phyloP scores from a whole-genome alignment of 129 eudicot species.

The Flaveria bidentis region DNA sequence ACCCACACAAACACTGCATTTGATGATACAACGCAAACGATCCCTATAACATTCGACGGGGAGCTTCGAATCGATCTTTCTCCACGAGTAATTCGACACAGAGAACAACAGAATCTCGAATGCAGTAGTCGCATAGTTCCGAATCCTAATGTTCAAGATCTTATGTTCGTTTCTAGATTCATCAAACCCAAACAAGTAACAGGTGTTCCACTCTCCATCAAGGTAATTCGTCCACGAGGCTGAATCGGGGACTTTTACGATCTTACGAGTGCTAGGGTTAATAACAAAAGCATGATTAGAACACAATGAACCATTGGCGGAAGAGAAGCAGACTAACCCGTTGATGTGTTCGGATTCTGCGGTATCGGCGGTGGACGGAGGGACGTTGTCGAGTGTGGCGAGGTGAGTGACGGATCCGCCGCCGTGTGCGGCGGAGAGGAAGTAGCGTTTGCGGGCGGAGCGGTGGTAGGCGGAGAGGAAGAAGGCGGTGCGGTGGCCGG shows the following conservation, averaged over 20 bases:
- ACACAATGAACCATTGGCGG: not conserved
- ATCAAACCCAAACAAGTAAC: slow-evolving; percentile 4
- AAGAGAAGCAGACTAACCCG: slow-evolving; percentile 7
- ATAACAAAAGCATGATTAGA: slow-evolving; percentile 15
- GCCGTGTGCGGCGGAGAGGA: not conserved
- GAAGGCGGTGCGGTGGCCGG: not conserved
- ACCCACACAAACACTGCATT: slow-evolving; percentile 14
- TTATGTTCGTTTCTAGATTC: slow-evolving; percentile 2
- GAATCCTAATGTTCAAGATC: slow-evolving; percentile 9
- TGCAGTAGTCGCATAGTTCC: not conserved
- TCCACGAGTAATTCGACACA: slow-evolving; percentile 6
- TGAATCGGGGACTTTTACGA: slow-evolving; percentile 2
- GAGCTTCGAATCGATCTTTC: not conserved
- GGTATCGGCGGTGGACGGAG: not conserved
- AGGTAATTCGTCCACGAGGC: not conserved
- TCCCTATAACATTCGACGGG: slow-evolving; percentile 5
- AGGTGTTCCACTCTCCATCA: not conserved
- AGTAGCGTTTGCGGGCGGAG: not conserved
- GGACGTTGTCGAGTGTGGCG: not conserved
- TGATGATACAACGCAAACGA: not conserved
- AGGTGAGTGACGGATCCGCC: not conserved
- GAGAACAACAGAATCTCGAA: slow-evolving; percentile 8
- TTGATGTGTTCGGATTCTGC: slow-evolving; percentile 23
- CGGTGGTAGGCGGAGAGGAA: slow-evolving; percentile 5
- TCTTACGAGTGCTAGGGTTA: slow-evolving; percentile 20